Percentiles rank a stretch among this genome's conserved stretches.
Conservation (phyloP, 441 rosid species). For the Pelargonium myrrhifolium region DNA sequence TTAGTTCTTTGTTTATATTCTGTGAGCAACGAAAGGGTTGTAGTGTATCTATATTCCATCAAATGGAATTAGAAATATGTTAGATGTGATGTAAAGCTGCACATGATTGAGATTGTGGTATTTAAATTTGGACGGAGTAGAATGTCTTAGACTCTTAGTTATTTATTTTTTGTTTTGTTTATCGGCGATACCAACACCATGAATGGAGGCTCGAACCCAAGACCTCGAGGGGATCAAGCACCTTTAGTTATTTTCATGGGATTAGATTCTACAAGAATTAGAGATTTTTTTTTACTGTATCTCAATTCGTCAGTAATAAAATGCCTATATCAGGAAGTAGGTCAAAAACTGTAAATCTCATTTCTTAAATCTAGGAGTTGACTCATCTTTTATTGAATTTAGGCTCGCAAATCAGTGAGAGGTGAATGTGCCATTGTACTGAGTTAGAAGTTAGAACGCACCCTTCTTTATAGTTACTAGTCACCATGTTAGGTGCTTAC, state of each 20-base stretch:
- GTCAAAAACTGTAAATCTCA: neutral
- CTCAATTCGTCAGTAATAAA: neutral
- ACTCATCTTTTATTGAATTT: too few species aligned
- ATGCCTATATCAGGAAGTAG: neutral
- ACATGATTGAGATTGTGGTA: neutral
- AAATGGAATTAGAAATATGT: neutral
- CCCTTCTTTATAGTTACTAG: neutral
- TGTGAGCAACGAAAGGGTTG: too few species aligned
- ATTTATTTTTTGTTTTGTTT: too few species aligned
- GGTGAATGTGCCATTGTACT: neutral
- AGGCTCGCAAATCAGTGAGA: neutral
- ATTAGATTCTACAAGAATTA: neutral
- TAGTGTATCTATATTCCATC: too few species aligned
- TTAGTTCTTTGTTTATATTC: too few species aligned
- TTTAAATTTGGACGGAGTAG: neutral
- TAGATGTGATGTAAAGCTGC: conserved; percentile 1
- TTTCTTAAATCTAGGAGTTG: neutral
- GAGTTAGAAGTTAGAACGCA: neutral
- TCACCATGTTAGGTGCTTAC: neutral
- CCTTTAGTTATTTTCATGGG: neutral
- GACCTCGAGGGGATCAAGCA: too few species aligned
- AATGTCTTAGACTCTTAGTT: too few species aligned
- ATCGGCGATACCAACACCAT: too few species aligned
- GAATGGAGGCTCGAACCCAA: too few species aligned
- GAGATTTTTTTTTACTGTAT: neutral